These are phyloP conservation scores for Brettanomyces bruxellensis DNA, from an alignment of 805 yeast genomes.

Conservation along the genomic window DNA sequence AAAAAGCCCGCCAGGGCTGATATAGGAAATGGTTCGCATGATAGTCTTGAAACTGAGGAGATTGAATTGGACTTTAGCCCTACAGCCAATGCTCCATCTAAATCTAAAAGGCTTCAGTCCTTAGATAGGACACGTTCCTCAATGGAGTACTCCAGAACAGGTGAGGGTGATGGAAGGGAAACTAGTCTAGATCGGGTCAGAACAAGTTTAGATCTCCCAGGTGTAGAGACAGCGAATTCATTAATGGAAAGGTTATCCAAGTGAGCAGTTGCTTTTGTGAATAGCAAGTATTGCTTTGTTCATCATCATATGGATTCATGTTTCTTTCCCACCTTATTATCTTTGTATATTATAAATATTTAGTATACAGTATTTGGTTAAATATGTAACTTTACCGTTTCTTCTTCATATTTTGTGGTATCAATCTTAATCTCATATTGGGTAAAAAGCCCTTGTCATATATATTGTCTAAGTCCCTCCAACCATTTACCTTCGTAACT, in stretches of 20 bases:
- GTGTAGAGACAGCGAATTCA: slow-evolving; percentile 26
- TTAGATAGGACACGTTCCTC: slow-evolving; percentile 18
- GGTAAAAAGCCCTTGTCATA: slow-evolving; percentile 41
- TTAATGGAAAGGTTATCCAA: slow-evolving; percentile 21
- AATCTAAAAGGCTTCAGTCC: slow-evolving; percentile 8
- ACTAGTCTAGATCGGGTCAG: slow-evolving; percentile 21
- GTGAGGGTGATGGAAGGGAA: slow-evolving; percentile 15
- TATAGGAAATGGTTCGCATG: slow-evolving; percentile 25
- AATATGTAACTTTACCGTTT: neutral
- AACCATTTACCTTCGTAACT: slow-evolving; percentile 9
- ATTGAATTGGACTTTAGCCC: slow-evolving; percentile 34
- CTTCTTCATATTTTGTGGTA: slow-evolving; percentile 8
- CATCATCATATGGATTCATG: neutral
- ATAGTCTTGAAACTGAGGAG: slow-evolving; percentile 37
- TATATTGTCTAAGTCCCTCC: slow-evolving; percentile 31
- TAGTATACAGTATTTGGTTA: neutral
- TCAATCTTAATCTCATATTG: slow-evolving; percentile 30
- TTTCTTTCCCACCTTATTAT: neutral
- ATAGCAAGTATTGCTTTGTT: neutral
- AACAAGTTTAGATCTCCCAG: slow-evolving; percentile 31
- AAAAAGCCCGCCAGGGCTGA: slow-evolving; percentile 23
- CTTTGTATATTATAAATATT: neutral
- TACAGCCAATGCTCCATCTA: neutral
- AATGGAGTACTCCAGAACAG: slow-evolving; percentile 6
- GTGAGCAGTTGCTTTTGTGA: neutral